Base-by-base conservation (phyloP, 129 eudicot species). In the Helianthus tuberosus region DNA sequence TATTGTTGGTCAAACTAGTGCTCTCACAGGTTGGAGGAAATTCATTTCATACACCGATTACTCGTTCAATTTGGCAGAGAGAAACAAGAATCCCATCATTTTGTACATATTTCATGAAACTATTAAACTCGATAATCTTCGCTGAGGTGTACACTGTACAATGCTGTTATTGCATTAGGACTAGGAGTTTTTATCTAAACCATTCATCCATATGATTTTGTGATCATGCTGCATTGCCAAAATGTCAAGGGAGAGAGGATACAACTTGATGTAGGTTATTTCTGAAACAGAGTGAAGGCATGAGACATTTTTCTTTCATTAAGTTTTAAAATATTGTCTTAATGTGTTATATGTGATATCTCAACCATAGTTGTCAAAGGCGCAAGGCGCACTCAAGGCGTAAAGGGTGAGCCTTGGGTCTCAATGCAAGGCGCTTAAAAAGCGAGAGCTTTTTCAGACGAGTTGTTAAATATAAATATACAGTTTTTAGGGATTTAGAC, bases 121-220 rank as follows among this genome's bases (percentile, higher is more conserved):
- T 60, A 44, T 25, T 46, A 17, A 57, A 6, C 29, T 68, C 35
- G 66, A 61, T 48, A 27, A 60, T 73, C 46, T 78, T 52, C 32
- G 77, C 63, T 43, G 77, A 63, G 77, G 62, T 70, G 80, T 75
- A 75, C 68, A 44, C 72, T 47, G 55, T 70, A 62, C 71, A 61
- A 80, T 52, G 60, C 57, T 35, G 65, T n/a, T 66, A 44, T 29
- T 17, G 38, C 53, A 41, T 76, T 35, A 17, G 35, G 72, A 71
- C 59, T 35, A 17, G 35, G 72, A 71, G 59, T 71, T 78, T 43
- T 63, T 50, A 78, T 41, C 46, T 50, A 14, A 41, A 43, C 54
- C 17, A 23, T 27, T 63, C 39, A 51, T 62, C 48, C 15, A 38
- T 27, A 25, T 11, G 72, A 63, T 15, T 51, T 27, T 41, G 49